Evolutionary conservation across 192 early-diverging fungal species (phyloP).

Genomic region (Coemansia sp.): DNA sequence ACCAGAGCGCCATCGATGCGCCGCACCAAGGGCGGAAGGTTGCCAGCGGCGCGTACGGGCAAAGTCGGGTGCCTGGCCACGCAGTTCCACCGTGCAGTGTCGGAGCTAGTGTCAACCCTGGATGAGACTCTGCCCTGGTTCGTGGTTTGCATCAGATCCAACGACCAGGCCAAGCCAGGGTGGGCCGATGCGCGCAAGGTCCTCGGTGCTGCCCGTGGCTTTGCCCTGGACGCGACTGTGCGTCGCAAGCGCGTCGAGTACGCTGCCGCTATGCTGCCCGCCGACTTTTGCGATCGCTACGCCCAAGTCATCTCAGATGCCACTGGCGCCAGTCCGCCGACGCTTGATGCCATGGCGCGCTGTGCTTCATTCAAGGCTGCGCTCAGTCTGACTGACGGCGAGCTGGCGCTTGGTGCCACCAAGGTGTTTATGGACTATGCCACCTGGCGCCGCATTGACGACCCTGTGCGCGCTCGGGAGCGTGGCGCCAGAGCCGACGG

Average conservation of each 20-base stretch:
- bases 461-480: constrained; percentile 66
- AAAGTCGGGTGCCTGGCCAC: constrained; percentile 64
- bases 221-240: constrained; percentile 28
- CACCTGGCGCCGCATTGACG: constrained; percentile 84
- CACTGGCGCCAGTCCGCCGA: constrained; percentile 19
- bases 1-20: constrained; percentile 64
- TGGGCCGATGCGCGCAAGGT: constrained; percentile 42
- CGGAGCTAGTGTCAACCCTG: constrained; percentile 67
- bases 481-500: constrained; percentile 59
- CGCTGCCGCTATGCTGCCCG: constrained; percentile 35
- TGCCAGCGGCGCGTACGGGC: constrained; percentile 51
- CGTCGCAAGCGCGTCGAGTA: constrained; percentile 50
- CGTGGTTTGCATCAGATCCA: constrained; percentile 66
- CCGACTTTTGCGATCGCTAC: constrained; percentile 56
- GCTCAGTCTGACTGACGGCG: constrained; percentile 50
- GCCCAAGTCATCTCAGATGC: constrained; percentile 43
- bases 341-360: constrained; percentile 21
- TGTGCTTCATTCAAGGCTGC: constrained; percentile 42
- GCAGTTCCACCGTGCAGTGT: constrained; percentile 70
- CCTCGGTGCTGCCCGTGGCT: constrained; percentile 30
- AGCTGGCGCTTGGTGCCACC: constrained; percentile 59
- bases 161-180: constrained; percentile 39
- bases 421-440: constrained; percentile 76
- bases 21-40: constrained; percentile 64
- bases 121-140: constrained; percentile 81